Base-by-base conservation (phyloP, 2,329 filamentous ascomycete genomes). In the Fusarium pseudograminearum region DNA sequence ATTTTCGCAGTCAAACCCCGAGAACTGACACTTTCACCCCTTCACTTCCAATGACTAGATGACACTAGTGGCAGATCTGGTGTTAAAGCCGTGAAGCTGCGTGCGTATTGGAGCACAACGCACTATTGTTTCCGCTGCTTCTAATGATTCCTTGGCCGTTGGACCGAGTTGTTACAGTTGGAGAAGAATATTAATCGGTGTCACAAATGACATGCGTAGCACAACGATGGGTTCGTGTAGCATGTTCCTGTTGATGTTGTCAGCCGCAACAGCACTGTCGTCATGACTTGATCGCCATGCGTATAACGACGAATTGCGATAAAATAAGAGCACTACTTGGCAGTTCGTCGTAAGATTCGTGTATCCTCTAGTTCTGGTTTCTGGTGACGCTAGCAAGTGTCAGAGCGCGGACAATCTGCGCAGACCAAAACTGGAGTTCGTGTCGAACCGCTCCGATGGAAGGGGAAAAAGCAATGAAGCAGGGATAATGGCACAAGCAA, bases 401-500 rank as follows among this genome's bases (percentile, higher is more conserved):
- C 42, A 66, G 54, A 48, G 52, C 42, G 54, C 22, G 22, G 61
- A 22, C 36, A 53, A 31, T 54, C 54, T 40, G 33, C 50, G 40
- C 30, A 53, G 38, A 64, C 33, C 26, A 61, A 60, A 44, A 65
- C 53, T 47, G 31, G 51, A 67, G 41, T 50, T 57, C 30, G 41
- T 60, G 50, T 72, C 61, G 38, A 56, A 61, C 47, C 52, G 44
- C 30, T 58, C 47, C 44, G 24, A 36, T 41, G 34, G 47, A 46
- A 20, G 46, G 31, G 31, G 50, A 72, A 73, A 71, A 73, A 68
- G 67, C 55, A 73, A 71, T 34, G 55, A 66, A 56, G 61, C 50
- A 65, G 47, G 57, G 60, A 45, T 54, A 20, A 46, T 33, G 45
- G 57, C 64, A 65, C 60, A 45, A 26, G 48, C 18, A 63, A 31